A percentile compares a stretch with the other conserved stretches of the same genome.
phyloP scores from a whole-genome alignment of 345 rosid genomes.

The Acer saccharum region DNA sequence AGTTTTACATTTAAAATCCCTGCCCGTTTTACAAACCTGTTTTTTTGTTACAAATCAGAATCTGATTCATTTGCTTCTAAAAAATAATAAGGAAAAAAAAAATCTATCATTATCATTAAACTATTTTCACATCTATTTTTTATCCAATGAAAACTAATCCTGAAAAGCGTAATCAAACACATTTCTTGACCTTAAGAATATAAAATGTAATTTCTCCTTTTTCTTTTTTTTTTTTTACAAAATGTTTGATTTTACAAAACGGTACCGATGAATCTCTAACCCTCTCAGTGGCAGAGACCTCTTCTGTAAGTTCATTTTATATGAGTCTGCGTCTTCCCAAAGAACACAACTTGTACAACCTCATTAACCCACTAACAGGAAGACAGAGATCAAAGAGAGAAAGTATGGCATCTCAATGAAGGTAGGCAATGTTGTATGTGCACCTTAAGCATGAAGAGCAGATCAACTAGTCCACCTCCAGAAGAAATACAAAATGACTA shows the following conservation, averaged over 20 bases:
- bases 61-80: neutral
- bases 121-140: neutral
- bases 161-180: neutral
- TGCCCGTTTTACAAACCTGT: neutral
- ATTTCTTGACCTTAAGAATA: neutral
- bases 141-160: neutral
- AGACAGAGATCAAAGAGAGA: neutral
- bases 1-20: neutral
- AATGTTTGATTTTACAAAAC: neutral
- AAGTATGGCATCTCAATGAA: neutral
- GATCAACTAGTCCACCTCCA: conserved; percentile 58
- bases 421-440: neutral
- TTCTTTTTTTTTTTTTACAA: neutral
- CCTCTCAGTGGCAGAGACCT: neutral
- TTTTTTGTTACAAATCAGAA: neutral
- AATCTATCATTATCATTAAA: no score
- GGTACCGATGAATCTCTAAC: neutral
- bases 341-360: neutral
- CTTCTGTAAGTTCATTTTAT: neutral
- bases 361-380: neutral
- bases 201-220: neutral
- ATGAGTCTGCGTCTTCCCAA: neutral
- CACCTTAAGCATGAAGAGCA: neutral
- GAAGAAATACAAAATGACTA: conserved; percentile 59
- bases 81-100: no score